Base-by-base conservation (phyloP, 192 early-diverging fungal genomes). In the Pecoramyces ruminantium region DNA sequence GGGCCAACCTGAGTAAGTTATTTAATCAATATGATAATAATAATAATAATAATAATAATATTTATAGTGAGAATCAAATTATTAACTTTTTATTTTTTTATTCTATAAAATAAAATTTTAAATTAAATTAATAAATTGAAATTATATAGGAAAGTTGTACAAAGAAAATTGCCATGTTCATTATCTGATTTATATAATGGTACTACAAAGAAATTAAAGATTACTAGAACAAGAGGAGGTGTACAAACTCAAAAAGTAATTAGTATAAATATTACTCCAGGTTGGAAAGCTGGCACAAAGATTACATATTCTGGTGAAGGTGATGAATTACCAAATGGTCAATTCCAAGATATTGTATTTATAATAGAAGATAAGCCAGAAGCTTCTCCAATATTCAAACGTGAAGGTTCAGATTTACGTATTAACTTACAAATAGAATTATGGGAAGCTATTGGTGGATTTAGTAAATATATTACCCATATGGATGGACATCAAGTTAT, bases 241-340 rank as follows among this genome's bases (percentile, higher is more conserved):
- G 78, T 85, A 0, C 79, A 89, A 0, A 80, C 88, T 0, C 96
- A 97, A 81, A 96, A 98, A 87, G 87, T 96, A 18, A 86, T 99
- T 14, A 88, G 88, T 78, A 87, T 99, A 78, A 86, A 93, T 79
- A 85, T 99, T 86, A 96, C 94, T 84, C 92, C 96, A 16, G 97
- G 97, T 4, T 96, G 97, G 96, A 98, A 99, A 87, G 94, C 95
- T 18, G 97, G 97, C 25, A 96, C 97, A 81, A 99, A 98, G 86
- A 92, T 99, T 84, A 92, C 92, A 29, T 99, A 95, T 86, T 87
- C 92, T 13, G 90, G 89, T 28, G 93, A 97, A 83, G 97, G 97
- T 38, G 96, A 97, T 84, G 94, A 97, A 80, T 77, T 93, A 18
- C 87, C 92, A 30, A 87, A 88, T 78, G 95, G 94, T 29, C 86